Evolutionary conservation across 805 yeast genomes (phyloP), one percentile per base, ranked within the genome.

Genomic region (Hanseniaspora osmophila): DNA sequence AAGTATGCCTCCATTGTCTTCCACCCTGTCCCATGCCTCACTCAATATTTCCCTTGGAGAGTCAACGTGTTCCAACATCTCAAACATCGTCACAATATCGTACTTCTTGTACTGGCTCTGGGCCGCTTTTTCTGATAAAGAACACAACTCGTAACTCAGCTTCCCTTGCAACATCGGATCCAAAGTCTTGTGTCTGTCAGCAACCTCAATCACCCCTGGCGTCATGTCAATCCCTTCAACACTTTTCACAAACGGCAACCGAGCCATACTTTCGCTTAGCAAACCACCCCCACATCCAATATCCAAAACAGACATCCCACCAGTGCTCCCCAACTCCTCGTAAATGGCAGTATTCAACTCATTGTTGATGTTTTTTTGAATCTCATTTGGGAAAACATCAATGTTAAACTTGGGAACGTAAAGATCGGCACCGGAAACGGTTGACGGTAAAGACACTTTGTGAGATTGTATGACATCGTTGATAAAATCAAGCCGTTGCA

Each of bases 251-350:
- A 73, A 73, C 4, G 73, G 72, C 53, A 84, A 64, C 52, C 99
- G 68, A 0, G 95, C 96, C 57, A 92, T 62, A 0, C 90, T 79
- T 59, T 92, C 99, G 5, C 88, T 68, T 16, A 92, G 65, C 22
- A 92, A 79, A 0, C 98, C 99, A n/a, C 98, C 99, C 16, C 99
- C 99, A 61, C 98, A 92, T 1, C 99, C 99, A 44, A 92, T 78
- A 58, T 92, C 99, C 46, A 92, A 65, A 1, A 78, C 87, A 13
- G 62, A 60, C 44, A 77, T 64, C n/a, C 40, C 35, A 12, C 43
- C 45, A 6, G 50, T 48, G 2, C 43, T 38, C n/a, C 52, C 30
- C 45, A 71, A 52, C 3, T 59, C 63, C 10, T 44, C 33, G 12
- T 50, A 49, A 6, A 61, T 44, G 16, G 67, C 69, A 47, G 74